Conservation (phyloP, 345 rosid species). For the Arabidopsis suecica region DNA sequence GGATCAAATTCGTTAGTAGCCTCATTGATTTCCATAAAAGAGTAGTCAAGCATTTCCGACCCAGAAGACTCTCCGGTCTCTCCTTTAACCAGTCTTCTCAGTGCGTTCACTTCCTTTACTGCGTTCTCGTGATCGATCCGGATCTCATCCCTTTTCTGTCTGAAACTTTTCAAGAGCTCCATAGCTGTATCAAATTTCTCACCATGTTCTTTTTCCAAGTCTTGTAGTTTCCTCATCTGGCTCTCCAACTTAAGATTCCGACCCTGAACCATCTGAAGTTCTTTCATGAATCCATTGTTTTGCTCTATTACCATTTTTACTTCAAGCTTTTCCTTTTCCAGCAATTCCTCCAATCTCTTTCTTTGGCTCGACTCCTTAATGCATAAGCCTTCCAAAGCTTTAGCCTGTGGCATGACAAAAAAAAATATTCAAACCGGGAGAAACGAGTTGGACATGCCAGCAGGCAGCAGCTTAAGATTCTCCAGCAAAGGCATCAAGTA, state of each 20-base stretch:
- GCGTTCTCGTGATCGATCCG: slow-evolving; percentile 60
- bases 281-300: slow-evolving; percentile 48
- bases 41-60: slow-evolving; percentile 68
- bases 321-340: slow-evolving; percentile 59
- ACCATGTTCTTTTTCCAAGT: slow-evolving; percentile 61
- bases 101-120: slow-evolving; percentile 49
- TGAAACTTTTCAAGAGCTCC: slow-evolving; percentile 75
- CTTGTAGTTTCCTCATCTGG: slow-evolving; percentile 56
- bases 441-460: slow-evolving; percentile 25
- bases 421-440: background rate
- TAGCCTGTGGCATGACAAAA: slow-evolving; percentile 52
- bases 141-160: slow-evolving; percentile 71
- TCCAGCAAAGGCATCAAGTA: slow-evolving; percentile 2
- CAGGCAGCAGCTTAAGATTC: slow-evolving; percentile 8
- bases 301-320: slow-evolving; percentile 56
- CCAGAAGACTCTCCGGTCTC: slow-evolving; percentile 52
- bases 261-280: slow-evolving; percentile 58
- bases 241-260: slow-evolving; percentile 58
- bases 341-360: slow-evolving; percentile 62
- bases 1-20: slow-evolving; percentile 80
- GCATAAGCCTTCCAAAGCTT: slow-evolving; percentile 64
- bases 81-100: slow-evolving; percentile 50
- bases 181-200: slow-evolving; percentile 84
- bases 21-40: slow-evolving; percentile 78
- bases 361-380: slow-evolving; percentile 67